Evolutionary conservation across 2,329 filamentous ascomycete species (phyloP), one percentile per base, ranked within the genome.

Genomic region (Paraconiothyrium sp.): DNA sequence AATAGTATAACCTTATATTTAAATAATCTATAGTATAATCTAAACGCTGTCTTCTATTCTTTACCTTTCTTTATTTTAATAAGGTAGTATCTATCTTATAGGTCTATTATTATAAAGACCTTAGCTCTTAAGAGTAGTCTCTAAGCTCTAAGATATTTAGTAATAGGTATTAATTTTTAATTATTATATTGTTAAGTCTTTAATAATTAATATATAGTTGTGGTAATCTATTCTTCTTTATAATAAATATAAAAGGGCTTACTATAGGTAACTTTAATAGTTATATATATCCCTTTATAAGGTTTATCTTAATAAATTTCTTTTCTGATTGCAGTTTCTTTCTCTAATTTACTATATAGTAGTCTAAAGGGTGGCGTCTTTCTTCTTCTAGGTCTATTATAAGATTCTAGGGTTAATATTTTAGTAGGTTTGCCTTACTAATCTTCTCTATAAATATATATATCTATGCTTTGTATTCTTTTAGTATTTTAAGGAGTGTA

Each of bases 1-100:
- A 52, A 52, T 9, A 14, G 49, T 6, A 52, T 52, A n/a, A n/a
- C n/a, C n/a, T n/a, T n/a, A n/a, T 52, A 52, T 9, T 52, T 37
- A 52, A 52, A 52, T 9, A 52, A 5, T 22, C 49, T 37, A 52
- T 34, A 52, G 10, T 4, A 2, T 32, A 22, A 13, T 14, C 11
- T 10, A n/a, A 52, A 52, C 11, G 4, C 49, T 52, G n/a, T 52
- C 37, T 35, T 52, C 24, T 37, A 52, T 35, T 52, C 14, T 10
- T 52, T 37, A 16, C 49, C 49, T 35, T 52, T 24, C 10, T n/a
- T 34, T 20, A 20, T 20, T 20, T 1, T 20, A 20, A 20, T 20
- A 20, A 20, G 20, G 20, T 20, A 20, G 20, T 20, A 20, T 20
- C 20, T 20, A 20, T 20, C 1, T 1, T 20, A 20, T 20, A 20